Conservation (phyloP, 202 grass and related monocot genomes). For the Miscanthus sacchariflorus region DNA sequence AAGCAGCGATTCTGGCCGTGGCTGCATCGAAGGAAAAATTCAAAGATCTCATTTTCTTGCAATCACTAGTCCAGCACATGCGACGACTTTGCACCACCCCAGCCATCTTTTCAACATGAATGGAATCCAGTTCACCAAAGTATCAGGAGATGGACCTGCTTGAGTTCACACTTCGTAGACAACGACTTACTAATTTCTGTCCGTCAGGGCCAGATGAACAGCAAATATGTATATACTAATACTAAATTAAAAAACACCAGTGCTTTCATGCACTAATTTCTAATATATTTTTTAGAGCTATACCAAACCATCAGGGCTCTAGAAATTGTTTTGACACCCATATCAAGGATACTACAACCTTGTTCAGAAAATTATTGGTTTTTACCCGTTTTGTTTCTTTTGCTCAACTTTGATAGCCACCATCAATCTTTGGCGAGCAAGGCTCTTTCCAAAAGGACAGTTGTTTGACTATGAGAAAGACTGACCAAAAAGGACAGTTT, state of each 20-base stretch:
- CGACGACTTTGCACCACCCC: neutral
- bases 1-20: too few species aligned
- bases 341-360: neutral
- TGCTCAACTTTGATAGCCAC: neutral
- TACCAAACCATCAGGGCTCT: neutral
- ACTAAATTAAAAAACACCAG: too few species aligned
- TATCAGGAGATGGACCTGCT: too few species aligned
- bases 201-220: too few species aligned
- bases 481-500: neutral
- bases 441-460: neutral
- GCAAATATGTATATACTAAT: too few species aligned
- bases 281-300: neutral
- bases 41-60: neutral
- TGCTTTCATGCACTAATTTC: too few species aligned
- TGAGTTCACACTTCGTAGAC: neutral
- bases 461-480: neutral
- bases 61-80: neutral
- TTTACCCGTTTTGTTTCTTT: neutral
- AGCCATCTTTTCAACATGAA: neutral
- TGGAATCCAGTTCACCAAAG: too few species aligned
- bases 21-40: too few species aligned
- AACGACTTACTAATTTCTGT: neutral
- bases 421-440: too few species aligned
- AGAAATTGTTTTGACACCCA: neutral
- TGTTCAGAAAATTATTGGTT: neutral